These are phyloP conservation scores for Pisolithus orientalis DNA, from an alignment of 768 basidiomycete genomes.

Conservation along the genomic window DNA sequence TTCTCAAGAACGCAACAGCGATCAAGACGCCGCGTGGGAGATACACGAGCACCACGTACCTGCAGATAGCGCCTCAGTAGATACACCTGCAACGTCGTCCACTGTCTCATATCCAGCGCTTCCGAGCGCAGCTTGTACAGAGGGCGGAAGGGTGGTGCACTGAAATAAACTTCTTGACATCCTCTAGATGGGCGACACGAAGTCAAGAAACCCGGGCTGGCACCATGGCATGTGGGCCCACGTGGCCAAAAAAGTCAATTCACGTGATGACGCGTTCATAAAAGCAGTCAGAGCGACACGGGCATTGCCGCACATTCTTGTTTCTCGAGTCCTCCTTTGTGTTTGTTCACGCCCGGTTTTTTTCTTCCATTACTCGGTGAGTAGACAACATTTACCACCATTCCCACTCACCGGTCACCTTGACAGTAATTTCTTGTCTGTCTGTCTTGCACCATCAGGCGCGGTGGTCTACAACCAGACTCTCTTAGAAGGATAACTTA, in stretches of 20 bases:
- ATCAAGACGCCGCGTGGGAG: background rate
- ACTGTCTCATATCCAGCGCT: constrained; percentile 54
- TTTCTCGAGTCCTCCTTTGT: constrained; percentile 17
- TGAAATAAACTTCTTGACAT: constrained; percentile 43
- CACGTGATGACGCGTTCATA: constrained; percentile 29
- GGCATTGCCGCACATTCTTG: constrained; percentile 25
- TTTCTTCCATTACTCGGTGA: background rate
- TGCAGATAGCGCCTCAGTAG: constrained; percentile 43
- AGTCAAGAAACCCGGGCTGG: background rate
- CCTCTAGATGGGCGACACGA: background rate
- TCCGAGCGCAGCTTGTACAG: constrained; percentile 40
- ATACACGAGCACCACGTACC: constrained; percentile 29
- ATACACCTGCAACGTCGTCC: constrained; percentile 40
- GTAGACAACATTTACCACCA: background rate
- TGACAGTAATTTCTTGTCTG: too few species aligned
- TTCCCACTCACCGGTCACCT: too few species aligned
- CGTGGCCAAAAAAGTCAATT: constrained; percentile 6
- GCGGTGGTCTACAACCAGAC: too few species aligned
- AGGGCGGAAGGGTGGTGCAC: constrained; percentile 38
- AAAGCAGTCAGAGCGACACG: constrained; percentile 9
- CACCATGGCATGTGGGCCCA: background rate
- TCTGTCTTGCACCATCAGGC: too few species aligned
- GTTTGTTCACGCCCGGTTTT: constrained; percentile 8
- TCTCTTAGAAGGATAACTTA: too few species aligned
- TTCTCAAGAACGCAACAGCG: constrained; percentile 31